Evolutionary conservation across 257 asterid species (phyloP), one percentile per base, ranked within the genome.

Genomic region (Forsythia suspensa): DNA sequence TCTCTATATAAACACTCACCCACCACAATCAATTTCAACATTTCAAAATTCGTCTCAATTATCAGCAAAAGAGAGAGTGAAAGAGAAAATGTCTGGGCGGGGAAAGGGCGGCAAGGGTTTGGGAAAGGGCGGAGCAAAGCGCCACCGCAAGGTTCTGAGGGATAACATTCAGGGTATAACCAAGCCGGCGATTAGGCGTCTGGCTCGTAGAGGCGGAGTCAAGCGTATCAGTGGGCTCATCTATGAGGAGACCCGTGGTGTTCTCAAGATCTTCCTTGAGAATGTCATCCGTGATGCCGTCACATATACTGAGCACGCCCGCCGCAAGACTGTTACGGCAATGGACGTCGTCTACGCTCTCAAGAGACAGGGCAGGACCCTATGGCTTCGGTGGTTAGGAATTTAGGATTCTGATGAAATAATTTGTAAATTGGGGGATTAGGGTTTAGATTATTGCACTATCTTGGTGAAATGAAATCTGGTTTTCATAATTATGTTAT

Each of bases 91-190:
- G 89, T 85, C 89, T 4, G 89, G 89, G 39, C 80, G 89, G 80
- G 89, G 89, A 29, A 85, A 85, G 75, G 89, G 89, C 8, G 89
- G 89, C 70, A 85, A 85, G 72, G 89, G 89, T 11, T 75, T 85
- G 79, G 89, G 89, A 42, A 85, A 85, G 76, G 89, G 89, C 44
- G 89, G 89, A 9, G 89, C 89, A 3, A 85, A 85, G 81, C 84
- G 89, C 3, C 89, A 85, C 21, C 82, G 89, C 2, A 85, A 85
- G 77, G 89, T 85, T 68, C 67, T 85, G 16, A 73, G 89, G 1
- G 89, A 85, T 12, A 85, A 85, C 79, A 85, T 85, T 24, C 88
- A 85, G 74, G 88, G 88, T 11, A 85, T 82, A 69, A 82, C 86
- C 5, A 85, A 85, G 86, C 88, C 89, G 12, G 89, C 89, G 0